Evolutionary conservation across 2,329 filamentous ascomycete species (phyloP), one percentile per base, ranked within the genome.

Genomic region (Aspergillus amoenus): DNA sequence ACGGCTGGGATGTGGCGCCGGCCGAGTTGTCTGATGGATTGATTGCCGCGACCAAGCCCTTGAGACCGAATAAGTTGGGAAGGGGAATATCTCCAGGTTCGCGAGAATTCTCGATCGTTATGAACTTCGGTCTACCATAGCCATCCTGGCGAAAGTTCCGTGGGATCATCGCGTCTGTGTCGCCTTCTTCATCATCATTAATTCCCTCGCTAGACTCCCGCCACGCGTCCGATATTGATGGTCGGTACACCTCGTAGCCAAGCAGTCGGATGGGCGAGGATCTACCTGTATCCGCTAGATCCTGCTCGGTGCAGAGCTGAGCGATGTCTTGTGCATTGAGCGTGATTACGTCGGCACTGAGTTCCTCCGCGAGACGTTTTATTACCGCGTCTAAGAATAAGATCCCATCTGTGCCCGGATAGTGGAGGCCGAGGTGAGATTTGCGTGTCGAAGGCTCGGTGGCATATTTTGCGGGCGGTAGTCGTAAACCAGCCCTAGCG

Each of bases 331-430:
- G 76, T 15, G 76, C 76, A 61, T 78, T 75, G 45, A 79, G 67
- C 1, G 73, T 77, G 44, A 78, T 68, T 51, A 79, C 51, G 60
- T 78, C 73, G 27, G 74, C 69, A 12, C 69, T 64, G 76, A 89
- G 76, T 34, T 85, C 80, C 12, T 77, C 76, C 0, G 89, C 88
- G 43, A 88, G 76, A 50, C 84, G 81, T 58, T 84, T 80, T 2
- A 93, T 82, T n/a, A 90, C 76, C 3, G 77, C 73, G 61, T 87
- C 81, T 37, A 90, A 73, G 60, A 82, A 80, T 46, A 72, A 70
- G 55, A 79, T 82, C 40, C 78, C 82, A 46, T 83, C 81, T 42
- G 82, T 78, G 24, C 80, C 79, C 2, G 85, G 84, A 60, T 85
- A 87, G 56, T 85, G 81, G 12, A 88, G 73, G 5, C 84, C 77